Base-by-base conservation (phyloP, 2,329 filamentous ascomycete species). In the Rosellinia necatrix region DNA sequence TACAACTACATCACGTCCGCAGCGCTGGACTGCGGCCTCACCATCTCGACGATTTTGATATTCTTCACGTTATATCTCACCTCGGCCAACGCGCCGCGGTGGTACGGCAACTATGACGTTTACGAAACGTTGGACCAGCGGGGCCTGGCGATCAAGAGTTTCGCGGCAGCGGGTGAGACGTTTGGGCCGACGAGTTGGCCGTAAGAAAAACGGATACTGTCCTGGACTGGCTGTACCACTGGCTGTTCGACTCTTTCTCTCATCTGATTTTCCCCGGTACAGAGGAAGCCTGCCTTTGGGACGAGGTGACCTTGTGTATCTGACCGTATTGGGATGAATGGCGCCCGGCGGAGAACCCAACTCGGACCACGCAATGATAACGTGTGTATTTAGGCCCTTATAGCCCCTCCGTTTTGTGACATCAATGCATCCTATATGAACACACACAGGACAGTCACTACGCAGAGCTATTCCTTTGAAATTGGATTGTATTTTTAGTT, bases 1-100 rank as follows among this genome's bases (percentile, higher is more conserved):
- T 91, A 90, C 75, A 91, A 91, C 75, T 91, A 91, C 70, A 80
- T 90, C 66, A 84, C 86, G 0, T 89, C 87, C 17, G 88, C 88
- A 0, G 88, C 85, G 1, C 75, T 91, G 32, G 88, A 91, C 70
- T 82, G 82, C 44, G 88, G 88, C 4, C 77, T 90, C 4, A 83
- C 86, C 10, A 70, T 90, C 17, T 82, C 80, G 29, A 87, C 86
- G 0, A 80, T 91, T 30, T 70, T 91, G 54, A 86, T 91, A 54
- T 89, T 91, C 75, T 83, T 89, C 63, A 80, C 84, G 1, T 73
- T 91, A 24, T 83, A 85, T 53, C 70, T 90, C 61, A 86, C 86
- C 2, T 74, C 77, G 29, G 78, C 79, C 7, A 66, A 69, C 2
- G 74, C 82, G 54, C 84, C 86, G 0, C 66, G 76, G 8, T 91